Base-by-base conservation (phyloP, 2,329 filamentous ascomycete species). In the Pseudonectria foliicola region DNA sequence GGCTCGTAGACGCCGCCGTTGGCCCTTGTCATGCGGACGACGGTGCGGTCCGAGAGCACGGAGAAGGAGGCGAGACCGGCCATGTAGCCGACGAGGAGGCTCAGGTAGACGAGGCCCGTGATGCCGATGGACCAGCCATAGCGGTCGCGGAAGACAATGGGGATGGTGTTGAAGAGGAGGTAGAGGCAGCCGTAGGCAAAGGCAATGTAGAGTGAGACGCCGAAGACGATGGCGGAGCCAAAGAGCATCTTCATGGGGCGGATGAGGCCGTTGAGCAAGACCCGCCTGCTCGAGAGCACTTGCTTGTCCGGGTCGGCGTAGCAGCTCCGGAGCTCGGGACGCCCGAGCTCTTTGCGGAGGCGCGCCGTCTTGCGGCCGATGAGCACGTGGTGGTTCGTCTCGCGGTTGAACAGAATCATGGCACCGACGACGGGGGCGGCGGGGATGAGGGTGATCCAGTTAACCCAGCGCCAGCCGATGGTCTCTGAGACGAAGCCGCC, bases 131-230 rank as follows among this genome's bases (percentile, higher is more conserved):
- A 56, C 58, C 68, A 74, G 42, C 60, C 60, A 43, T 75, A 75
- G 10, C 56, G 59, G 24, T 56, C 51, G 40, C 63, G 53, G 42
- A 74, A 74, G 16, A 71, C 66, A 7, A 63, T 57, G n/a, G 70
- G 63, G 41, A 74, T 67, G 13, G 69, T 70, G 42, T 68, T 73
- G 55, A 72, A 73, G 46, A 74, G 65, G 8, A 75, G 59, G 48
- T 74, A 74, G 13, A 73, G 60, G 30, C 66, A 65, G 29, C 70
- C 70, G 45, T 73, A 73, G 14, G 62, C 60, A 45, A 73, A 71
- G 28, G 70, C 67, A 27, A 69, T 63, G 55, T 73, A 73, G 4
- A 71, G 40, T 1, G 67, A 67, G 13, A 71, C 54, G 24, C 61
- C 50, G 25, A 69, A 55, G 29, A 74, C 56, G 41, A 73, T 62